Conservation (phyloP, 1,284 basidiomycete genomes). For the Ganoderma leucocontextum region DNA sequence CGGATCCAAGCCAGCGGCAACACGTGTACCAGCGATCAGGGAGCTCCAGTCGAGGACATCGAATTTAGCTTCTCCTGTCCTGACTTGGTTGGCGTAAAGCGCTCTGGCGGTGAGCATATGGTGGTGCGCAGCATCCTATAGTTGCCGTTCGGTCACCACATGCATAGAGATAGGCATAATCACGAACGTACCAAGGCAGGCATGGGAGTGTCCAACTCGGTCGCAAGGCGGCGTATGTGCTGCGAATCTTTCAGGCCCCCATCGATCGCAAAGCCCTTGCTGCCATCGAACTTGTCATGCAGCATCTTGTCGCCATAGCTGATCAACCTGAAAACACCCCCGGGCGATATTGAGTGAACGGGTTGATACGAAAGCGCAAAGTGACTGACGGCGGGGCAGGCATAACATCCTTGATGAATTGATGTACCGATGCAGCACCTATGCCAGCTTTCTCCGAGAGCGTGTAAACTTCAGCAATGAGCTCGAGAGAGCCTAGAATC, state of each 20-base stretch:
- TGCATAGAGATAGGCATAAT: background rate
- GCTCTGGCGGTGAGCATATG: slow-evolving; percentile 84
- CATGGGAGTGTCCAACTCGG: slow-evolving; percentile 80
- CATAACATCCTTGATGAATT: slow-evolving; percentile 54
- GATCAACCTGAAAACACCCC: slow-evolving; percentile 49
- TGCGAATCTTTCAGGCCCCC: slow-evolving; percentile 89
- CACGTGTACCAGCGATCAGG: slow-evolving; percentile 71
- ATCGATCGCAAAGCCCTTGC: slow-evolving; percentile 85
- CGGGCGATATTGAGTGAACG: slow-evolving; percentile 28
- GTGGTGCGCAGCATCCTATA: slow-evolving; percentile 73
- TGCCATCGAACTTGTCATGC: slow-evolving; percentile 78
- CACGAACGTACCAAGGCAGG: slow-evolving; percentile 62
- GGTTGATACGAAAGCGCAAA: slow-evolving; percentile 17
- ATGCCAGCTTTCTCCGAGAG: slow-evolving; percentile 88
- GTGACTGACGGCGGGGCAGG: slow-evolving; percentile 62
- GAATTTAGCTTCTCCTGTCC: slow-evolving; percentile 49
- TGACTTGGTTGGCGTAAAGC: slow-evolving; percentile 58
- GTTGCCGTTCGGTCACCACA: background rate
- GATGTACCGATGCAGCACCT: slow-evolving; percentile 51
- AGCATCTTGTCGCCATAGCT: slow-evolving; percentile 76
- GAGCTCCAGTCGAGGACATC: slow-evolving; percentile 78
- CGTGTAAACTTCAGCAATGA: slow-evolving; percentile 84
- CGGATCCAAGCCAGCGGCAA: slow-evolving; percentile 71
- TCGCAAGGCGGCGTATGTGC: slow-evolving; percentile 69
- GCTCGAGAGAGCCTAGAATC: slow-evolving; percentile 76